A percentile compares a stretch with the other conserved stretches of the same genome.
phyloP scores from a whole-genome alignment of 306 rosid species.

The Cercis canadensis region DNA sequence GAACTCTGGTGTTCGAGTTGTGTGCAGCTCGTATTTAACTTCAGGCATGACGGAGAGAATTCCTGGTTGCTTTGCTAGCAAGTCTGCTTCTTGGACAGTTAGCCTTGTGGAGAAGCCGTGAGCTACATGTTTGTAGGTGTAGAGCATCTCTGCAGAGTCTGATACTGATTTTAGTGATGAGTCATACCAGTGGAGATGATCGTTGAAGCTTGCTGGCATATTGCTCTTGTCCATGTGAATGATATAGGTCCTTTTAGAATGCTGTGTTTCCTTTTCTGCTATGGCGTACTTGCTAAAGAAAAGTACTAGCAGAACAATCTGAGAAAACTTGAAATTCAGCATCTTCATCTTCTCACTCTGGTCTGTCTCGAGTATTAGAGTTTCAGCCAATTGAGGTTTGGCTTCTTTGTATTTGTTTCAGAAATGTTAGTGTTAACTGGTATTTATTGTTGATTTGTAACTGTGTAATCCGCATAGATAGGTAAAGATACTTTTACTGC shows the following conservation, averaged over 20 bases:
- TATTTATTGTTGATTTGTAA: conserved; percentile 41
- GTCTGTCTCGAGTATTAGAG: conserved; percentile 14
- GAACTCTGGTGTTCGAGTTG: conserved; percentile 88
- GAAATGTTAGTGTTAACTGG: conserved; percentile 30
- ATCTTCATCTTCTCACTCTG: conserved; percentile 47
- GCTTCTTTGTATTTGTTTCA: conserved; percentile 29
- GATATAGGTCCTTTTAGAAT: conserved; percentile 66
- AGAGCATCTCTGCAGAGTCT: conserved; percentile 72
- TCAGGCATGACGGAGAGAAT: conserved; percentile 71
- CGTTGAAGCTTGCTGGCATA: conserved; percentile 70
- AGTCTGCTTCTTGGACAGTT: conserved; percentile 68
- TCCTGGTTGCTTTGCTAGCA: conserved; percentile 63
- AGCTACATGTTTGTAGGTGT: conserved; percentile 68
- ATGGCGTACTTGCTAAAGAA: conserved; percentile 30
- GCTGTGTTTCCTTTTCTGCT: conserved; percentile 51
- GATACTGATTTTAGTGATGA: conserved; percentile 77
- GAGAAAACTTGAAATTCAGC: conserved; percentile 44
- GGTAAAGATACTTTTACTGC: conserved; percentile 11
- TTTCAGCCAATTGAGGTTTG: conserved; percentile 21
- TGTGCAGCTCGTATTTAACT: conserved; percentile 74
- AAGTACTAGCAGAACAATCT: conserved; percentile 48
- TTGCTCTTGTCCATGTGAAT: conserved; percentile 79
- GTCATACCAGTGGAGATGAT: conserved; percentile 72
- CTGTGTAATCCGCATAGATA: background rate
- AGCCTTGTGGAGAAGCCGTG: conserved; percentile 92